Conservation (phyloP, 2,329 filamentous ascomycete genomes). For the Hyphodiscus sp. region DNA sequence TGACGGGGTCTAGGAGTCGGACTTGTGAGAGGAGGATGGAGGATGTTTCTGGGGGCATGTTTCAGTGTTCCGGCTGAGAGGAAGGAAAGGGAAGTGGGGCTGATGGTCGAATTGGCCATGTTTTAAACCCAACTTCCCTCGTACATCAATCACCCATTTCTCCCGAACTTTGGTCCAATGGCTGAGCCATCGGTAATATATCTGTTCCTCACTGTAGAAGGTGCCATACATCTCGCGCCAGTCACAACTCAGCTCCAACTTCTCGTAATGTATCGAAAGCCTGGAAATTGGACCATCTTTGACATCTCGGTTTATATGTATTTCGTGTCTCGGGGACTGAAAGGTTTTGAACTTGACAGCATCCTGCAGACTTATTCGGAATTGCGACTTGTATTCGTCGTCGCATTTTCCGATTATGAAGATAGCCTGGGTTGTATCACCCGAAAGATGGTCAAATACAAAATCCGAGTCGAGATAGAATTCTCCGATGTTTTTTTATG, state of each 20-base stretch:
- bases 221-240: constrained; percentile 7
- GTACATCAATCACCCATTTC: neutral
- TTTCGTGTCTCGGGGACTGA: constrained; percentile 2
- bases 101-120: no score
- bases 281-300: constrained; percentile 12
- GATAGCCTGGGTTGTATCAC: constrained; percentile 4
- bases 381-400: constrained; percentile 1
- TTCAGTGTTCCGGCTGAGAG: no score
- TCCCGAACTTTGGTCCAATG: constrained; percentile 1
- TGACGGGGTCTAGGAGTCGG: no score
- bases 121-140: no score
- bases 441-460: constrained; percentile 5
- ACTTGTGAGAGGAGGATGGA: no score
- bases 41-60: no score
- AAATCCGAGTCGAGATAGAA: neutral
- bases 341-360: neutral
- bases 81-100: no score
- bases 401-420: neutral
- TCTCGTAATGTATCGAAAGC: constrained; percentile 6
- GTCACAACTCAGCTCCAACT: constrained; percentile 6
- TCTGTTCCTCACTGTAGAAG: constrained; percentile 10
- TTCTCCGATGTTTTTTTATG: neutral
- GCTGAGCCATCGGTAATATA: constrained; percentile 2
- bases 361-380: neutral
- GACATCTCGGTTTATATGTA: constrained; percentile 11